Evolutionary conservation across 257 asterid species (phyloP).

Genomic region (Anisodus tanguticus): DNA sequence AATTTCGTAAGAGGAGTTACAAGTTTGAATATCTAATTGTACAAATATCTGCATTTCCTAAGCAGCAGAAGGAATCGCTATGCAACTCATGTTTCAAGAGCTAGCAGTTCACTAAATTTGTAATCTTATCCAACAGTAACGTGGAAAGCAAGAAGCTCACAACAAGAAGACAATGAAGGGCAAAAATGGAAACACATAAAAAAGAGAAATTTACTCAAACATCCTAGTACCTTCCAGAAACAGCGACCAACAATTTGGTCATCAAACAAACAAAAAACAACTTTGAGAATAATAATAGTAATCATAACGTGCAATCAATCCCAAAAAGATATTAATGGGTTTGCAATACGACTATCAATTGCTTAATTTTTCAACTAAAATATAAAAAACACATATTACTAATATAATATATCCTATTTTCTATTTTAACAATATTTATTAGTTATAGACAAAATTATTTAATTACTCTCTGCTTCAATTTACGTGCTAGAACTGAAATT

Average conservation of each 20-base stretch:
- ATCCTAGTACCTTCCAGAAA: constrained; percentile 22
- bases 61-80: not conserved
- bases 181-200: not conserved
- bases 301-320: not conserved
- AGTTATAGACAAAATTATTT: not conserved
- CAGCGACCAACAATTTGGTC: not conserved
- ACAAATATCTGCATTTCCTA: constrained; percentile 2
- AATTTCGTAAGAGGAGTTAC: no score
- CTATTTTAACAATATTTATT: not conserved
- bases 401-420: not conserved
- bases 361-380: not conserved
- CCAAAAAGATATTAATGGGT: not conserved
- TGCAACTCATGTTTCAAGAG: not conserved
- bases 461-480: not conserved
- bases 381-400: not conserved
- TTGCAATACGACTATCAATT: not conserved
- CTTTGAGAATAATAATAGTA: not conserved
- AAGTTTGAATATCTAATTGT: not conserved
- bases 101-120: not conserved
- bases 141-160: constrained; percentile 17
- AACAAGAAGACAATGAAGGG: not conserved
- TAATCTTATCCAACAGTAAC: not conserved
- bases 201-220: not conserved
- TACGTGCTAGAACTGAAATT: no score
- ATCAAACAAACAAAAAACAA: not conserved